phyloP scores from a whole-genome alignment of 352 stramenopile species.

The Globisporangium nunn region DNA sequence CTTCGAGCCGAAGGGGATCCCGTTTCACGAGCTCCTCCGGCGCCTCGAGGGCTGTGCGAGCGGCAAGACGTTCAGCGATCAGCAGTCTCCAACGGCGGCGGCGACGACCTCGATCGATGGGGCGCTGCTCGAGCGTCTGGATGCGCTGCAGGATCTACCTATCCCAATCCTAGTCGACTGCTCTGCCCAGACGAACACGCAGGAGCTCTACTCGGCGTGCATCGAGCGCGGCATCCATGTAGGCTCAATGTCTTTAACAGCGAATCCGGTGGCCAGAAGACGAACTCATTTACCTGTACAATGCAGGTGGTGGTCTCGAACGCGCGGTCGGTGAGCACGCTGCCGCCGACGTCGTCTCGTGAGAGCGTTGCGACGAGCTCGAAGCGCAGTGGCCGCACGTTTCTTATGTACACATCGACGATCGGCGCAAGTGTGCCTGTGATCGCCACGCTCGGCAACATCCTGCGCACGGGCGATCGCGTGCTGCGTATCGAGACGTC shows the following conservation, averaged over 20 bases:
- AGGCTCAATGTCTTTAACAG: background rate
- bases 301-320: slow-evolving; percentile 56
- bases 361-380: slow-evolving; percentile 39
- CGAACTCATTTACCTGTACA: background rate
- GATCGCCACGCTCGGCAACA: slow-evolving; percentile 68
- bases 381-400: slow-evolving; percentile 40
- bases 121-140: slow-evolving; percentile 40
- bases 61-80: slow-evolving; percentile 18
- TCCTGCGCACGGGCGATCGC: slow-evolving; percentile 63
- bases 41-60: slow-evolving; percentile 38
- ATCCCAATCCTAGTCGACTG: slow-evolving; percentile 72
- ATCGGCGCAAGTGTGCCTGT: slow-evolving; percentile 66
- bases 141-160: slow-evolving; percentile 56
- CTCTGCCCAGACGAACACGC: slow-evolving; percentile 42
- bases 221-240: slow-evolving; percentile 63
- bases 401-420: slow-evolving; percentile 78
- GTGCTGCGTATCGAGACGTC: slow-evolving; percentile 48
- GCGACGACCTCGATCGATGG: slow-evolving; percentile 19
- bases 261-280: background rate
- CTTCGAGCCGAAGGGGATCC: slow-evolving; percentile 49
- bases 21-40: slow-evolving; percentile 33
- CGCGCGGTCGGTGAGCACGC: slow-evolving; percentile 38
- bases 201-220: slow-evolving; percentile 50
- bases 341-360: slow-evolving; percentile 46
- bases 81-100: background rate